Conservation (phyloP, 164 flowering plant genomes). For the Pachysandra terminalis region DNA sequence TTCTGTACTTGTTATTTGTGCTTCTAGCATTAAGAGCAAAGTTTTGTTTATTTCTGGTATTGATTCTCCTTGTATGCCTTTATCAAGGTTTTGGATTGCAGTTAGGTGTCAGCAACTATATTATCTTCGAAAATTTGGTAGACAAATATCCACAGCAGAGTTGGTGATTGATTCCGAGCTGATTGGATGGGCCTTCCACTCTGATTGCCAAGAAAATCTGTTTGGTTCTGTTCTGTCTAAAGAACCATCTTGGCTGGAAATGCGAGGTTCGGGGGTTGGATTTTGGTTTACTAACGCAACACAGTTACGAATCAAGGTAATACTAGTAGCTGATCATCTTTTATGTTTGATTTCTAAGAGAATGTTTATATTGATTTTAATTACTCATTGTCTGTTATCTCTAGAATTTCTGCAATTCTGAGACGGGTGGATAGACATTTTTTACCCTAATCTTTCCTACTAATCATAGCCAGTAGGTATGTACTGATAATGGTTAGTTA, state of each 20-base stretch:
- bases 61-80: conserved; percentile 7
- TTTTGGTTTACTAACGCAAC: conserved; percentile 74
- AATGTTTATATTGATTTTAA: neutral
- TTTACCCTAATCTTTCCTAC: too few species aligned
- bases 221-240: conserved; percentile 52
- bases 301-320: conserved; percentile 74
- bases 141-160: conserved; percentile 44
- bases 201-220: conserved; percentile 85
- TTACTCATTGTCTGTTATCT: neutral
- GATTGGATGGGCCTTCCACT: conserved; percentile 91
- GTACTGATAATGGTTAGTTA: too few species aligned
- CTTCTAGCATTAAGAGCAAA: neutral
- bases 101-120: conserved; percentile 67
- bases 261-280: conserved; percentile 81
- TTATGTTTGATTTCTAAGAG: neutral
- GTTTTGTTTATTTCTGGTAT: conserved; percentile 5
- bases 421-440: too few species aligned
- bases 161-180: conserved; percentile 52
- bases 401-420: too few species aligned
- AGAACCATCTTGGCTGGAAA: conserved; percentile 87
- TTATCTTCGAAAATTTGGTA: conserved; percentile 51
- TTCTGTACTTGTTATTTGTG: neutral
- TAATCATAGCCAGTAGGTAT: too few species aligned
- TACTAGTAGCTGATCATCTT: neutral
- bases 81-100: conserved; percentile 83